Evolutionary conservation across 306 rosid species (phyloP), one percentile per base, ranked within the genome.

Genomic region (Medicago lupulina): DNA sequence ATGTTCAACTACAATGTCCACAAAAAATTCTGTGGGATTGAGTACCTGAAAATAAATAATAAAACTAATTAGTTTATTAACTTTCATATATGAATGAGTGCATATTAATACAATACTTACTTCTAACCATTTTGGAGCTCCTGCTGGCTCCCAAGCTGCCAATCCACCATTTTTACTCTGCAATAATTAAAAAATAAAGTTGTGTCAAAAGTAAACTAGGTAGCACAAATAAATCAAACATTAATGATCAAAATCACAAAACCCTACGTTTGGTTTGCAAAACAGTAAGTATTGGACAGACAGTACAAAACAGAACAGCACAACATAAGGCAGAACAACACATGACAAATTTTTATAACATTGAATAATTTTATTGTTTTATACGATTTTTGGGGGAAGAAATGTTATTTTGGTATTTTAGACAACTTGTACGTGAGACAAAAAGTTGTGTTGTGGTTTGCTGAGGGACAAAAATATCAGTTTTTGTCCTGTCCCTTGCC

Each of bases 21-120:
- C 81, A 0, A 86, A 66, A 62, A 77, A 73, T 36, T 83, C 89
- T 0, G 76, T 80, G 5, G 89, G 89, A 74, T 86, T 86, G 0
- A 85, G 79, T 21, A 85, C 4, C 88, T 85, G 73, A 59, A 47
- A 62, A 72, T 36, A 1, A 31, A 3, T 14, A 0, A 18, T 6
- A 31, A 14, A 14, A 1, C 6, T 31, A 6, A 60, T 8, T 15
- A 61, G 2, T 15, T 61, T 8, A 8, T 5, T 51, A 9, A 2
- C 11, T 23, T 4, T 28, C 4, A 28, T 28, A 28, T 28, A 28
- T 28, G 39, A 23, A 9, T 21, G 39, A 58, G 4, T 17, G 13
- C 14, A 23, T 2, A 57, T 21, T 57, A 58, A 58, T 21, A 23
- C 9, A 57, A 57, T 57, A 8, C 66, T 25, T 28, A 59, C 66